Evolutionary conservation across 2,329 filamentous ascomycete genomes (phyloP).

Genomic region (Cladosporium halotolerans): DNA sequence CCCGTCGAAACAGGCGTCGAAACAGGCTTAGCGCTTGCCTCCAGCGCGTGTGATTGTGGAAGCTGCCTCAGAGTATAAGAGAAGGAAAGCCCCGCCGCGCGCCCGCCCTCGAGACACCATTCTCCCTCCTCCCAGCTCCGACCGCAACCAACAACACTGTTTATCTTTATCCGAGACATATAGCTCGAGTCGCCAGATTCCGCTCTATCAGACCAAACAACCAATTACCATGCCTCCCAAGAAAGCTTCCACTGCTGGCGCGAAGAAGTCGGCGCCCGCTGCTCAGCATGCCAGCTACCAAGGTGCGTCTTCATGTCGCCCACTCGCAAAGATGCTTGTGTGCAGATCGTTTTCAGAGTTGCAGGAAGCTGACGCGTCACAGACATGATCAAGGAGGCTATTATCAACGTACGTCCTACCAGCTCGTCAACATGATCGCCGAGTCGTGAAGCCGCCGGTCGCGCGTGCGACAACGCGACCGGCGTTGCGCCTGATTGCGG

Average conservation of each 20-base stretch:
- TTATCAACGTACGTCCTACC: constrained; percentile 52
- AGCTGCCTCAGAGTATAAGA: constrained; percentile 12
- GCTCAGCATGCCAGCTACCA: constrained; percentile 59
- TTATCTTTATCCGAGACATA: constrained; percentile 13
- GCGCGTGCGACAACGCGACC: constrained; percentile 19
- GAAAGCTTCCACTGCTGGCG: constrained; percentile 47
- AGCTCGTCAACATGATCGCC: neutral
- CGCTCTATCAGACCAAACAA: constrained; percentile 21
- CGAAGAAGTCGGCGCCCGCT: constrained; percentile 52
- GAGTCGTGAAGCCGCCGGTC: constrained; percentile 8
- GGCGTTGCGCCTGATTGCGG: constrained; percentile 11
- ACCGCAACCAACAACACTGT: constrained; percentile 5
- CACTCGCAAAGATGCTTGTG: constrained; percentile 28
- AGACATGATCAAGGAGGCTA: constrained; percentile 71
- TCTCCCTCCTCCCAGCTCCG: constrained; percentile 7
- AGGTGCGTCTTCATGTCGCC: constrained; percentile 50
- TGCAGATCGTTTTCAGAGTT: neutral
- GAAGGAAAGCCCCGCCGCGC: constrained; percentile 8
- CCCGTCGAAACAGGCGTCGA: constrained; percentile 1
- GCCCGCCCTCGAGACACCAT: constrained; percentile 10
- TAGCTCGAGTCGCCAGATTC: constrained; percentile 33
- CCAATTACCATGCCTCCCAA: constrained; percentile 52
- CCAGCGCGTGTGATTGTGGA: constrained; percentile 10
- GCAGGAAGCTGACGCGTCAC: constrained; percentile 17
- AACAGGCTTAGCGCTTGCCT: constrained; percentile 11